These are phyloP conservation scores for Exophiala phaeomuriformis DNA, from an alignment of 2,329 filamentous ascomycete genomes.

Conservation along the genomic window DNA sequence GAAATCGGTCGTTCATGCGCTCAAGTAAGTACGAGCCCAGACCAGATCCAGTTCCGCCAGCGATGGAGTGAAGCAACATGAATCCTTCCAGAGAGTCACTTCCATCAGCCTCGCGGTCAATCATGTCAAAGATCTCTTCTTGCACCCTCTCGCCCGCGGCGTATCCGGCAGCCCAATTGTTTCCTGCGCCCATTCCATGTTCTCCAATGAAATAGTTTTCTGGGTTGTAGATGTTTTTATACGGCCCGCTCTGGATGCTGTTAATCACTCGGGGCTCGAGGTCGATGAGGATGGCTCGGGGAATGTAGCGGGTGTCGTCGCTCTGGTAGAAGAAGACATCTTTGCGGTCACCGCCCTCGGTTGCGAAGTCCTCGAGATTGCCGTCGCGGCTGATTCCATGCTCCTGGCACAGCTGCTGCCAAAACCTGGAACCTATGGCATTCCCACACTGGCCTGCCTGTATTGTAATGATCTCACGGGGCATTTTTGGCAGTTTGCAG, in stretches of 20 bases:
- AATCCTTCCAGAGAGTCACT: slow-evolving; percentile 98
- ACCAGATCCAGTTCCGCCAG: slow-evolving; percentile 93
- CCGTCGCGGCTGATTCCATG: slow-evolving; percentile 97
- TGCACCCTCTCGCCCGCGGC: slow-evolving; percentile 84
- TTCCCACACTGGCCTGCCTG: slow-evolving; percentile 66
- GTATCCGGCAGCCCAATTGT: slow-evolving; percentile 98
- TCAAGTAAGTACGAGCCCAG: slow-evolving; percentile 91
- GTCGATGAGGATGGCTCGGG: slow-evolving; percentile 88
- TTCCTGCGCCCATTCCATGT: slow-evolving; percentile 85
- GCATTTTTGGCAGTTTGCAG: slow-evolving; percentile 13
- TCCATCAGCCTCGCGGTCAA: slow-evolving; percentile 94
- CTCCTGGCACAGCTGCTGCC: slow-evolving; percentile 96
- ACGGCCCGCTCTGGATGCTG: slow-evolving; percentile 82
- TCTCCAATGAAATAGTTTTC: slow-evolving; percentile 98
- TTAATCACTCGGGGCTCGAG: slow-evolving; percentile 89
- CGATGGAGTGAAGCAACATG: slow-evolving; percentile 98
- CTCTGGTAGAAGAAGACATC: slow-evolving; percentile 99
- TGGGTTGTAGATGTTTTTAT: slow-evolving; percentile 98
- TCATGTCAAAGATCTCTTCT: slow-evolving; percentile 99
- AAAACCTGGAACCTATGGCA: slow-evolving; percentile 75
- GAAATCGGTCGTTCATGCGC: slow-evolving; percentile 91
- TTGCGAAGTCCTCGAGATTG: slow-evolving; percentile 95
- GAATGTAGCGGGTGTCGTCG: slow-evolving; percentile 97
- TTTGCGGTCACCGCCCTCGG: slow-evolving; percentile 93
- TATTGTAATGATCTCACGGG: slow-evolving; percentile 92